Conservation (phyloP, 805 yeast species). For the Wickerhamiella vanderwaltii region DNA sequence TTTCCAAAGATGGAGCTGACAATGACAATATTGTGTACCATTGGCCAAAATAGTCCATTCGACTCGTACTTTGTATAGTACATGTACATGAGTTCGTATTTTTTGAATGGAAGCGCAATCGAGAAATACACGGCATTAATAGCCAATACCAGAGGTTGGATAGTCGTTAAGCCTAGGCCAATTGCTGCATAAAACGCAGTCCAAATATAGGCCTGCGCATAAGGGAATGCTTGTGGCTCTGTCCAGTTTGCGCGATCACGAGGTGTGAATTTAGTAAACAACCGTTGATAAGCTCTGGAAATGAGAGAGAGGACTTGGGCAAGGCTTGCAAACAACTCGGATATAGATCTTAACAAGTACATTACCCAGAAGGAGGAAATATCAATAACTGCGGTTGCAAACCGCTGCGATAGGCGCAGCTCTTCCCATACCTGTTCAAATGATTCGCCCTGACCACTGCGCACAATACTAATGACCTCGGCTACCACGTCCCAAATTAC, state of each 20-base stretch:
- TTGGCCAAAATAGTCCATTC: conserved; percentile 30
- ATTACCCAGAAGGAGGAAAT: conserved; percentile 33
- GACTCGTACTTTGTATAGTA: conserved; percentile 29
- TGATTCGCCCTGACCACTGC: conserved; percentile 12
- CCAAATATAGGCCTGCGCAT: conserved; percentile 27
- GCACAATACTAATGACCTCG: conserved; percentile 21
- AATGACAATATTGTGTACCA: conserved; percentile 25
- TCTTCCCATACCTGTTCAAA: conserved; percentile 23
- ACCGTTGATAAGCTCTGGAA: conserved; percentile 19
- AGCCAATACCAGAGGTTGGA: conserved; percentile 30
- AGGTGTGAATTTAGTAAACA: conserved; percentile 26
- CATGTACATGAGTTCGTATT: conserved; percentile 28
- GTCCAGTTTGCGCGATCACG: conserved; percentile 25
- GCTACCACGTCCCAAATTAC: conserved; percentile 30
- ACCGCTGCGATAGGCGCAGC: conserved; percentile 25
- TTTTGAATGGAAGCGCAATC: conserved; percentile 26
- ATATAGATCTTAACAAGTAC: conserved; percentile 27
- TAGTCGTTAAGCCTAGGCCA: conserved; percentile 28
- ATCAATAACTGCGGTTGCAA: conserved; percentile 28
- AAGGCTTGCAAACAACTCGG: conserved; percentile 25
- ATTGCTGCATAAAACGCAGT: conserved; percentile 28
- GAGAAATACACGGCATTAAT: conserved; percentile 25
- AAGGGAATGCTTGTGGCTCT: conserved; percentile 28
- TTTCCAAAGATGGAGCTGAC: conserved; percentile 29
- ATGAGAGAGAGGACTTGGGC: conserved; percentile 25